Percentiles rank a stretch among this genome's conserved stretches.
Conservation (phyloP, 1,139 yeast genomes). For the Geotrichum histeridarum region DNA sequence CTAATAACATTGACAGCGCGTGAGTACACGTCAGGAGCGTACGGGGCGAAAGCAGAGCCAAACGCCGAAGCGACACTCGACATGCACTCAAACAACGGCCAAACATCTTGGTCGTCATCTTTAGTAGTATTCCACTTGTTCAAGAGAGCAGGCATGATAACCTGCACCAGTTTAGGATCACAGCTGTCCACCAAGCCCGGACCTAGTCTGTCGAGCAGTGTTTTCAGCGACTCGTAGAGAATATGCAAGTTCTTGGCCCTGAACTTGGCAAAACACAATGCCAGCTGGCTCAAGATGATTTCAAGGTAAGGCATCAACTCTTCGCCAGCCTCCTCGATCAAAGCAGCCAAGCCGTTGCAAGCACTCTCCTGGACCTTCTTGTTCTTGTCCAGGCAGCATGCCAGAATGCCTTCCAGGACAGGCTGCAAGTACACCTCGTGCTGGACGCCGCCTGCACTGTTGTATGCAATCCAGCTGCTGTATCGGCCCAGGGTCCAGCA, state of each 20-base stretch:
- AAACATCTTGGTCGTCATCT: conserved; percentile 76
- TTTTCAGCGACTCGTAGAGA: conserved; percentile 86
- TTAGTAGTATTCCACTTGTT: conserved; percentile 67
- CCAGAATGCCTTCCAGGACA: conserved; percentile 69
- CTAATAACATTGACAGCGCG: conserved; percentile 68
- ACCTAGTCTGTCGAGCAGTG: conserved; percentile 76
- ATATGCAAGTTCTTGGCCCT: conserved; percentile 77
- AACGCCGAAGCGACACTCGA: conserved; percentile 85
- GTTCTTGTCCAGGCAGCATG: conserved; percentile 71
- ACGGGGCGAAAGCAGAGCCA: conserved; percentile 81
- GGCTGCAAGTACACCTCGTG: conserved; percentile 62
- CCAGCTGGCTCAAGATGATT: conserved; percentile 64
- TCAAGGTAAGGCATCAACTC: conserved; percentile 54
- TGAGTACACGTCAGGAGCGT: conserved; percentile 82
- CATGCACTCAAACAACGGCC: conserved; percentile 91
- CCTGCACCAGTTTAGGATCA: conserved; percentile 52
- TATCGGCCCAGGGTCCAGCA: conserved; percentile 94
- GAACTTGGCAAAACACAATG: conserved; percentile 67
- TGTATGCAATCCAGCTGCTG: conserved; percentile 61
- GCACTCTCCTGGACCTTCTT: conserved; percentile 95
- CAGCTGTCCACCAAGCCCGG: conserved; percentile 26
- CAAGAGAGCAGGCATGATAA: conserved; percentile 74
- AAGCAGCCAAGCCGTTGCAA: conserved; percentile 77
- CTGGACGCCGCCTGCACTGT: conserved; percentile 48
- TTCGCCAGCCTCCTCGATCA: conserved; percentile 71